Percentiles rank a stretch among this genome's conserved stretches.
phyloP scores from a whole-genome alignment of 306 rosid genomes.

The Urtica urens region DNA sequence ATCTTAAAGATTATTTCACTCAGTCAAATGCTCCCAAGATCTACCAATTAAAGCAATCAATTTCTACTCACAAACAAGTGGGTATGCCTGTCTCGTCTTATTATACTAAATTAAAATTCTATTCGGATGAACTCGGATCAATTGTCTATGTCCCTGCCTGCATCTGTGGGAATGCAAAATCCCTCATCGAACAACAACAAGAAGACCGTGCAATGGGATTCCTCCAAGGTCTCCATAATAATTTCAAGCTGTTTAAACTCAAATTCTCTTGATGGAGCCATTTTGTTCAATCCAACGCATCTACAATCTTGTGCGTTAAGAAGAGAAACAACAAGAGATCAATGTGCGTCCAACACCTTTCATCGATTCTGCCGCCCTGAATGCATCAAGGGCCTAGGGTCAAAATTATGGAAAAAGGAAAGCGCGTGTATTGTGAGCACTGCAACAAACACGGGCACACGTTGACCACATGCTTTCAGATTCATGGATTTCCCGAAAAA shows the following conservation, averaged over 20 bases:
- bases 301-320: background rate
- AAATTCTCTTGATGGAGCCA: background rate
- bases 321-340: background rate
- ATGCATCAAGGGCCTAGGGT: too few relatives aligned
- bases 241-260: background rate
- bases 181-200: background rate
- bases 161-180: background rate
- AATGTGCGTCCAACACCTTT: constrained; percentile 12
- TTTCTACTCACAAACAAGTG: background rate
- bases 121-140: background rate
- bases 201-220: background rate
- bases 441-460: too few relatives aligned
- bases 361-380: background rate
- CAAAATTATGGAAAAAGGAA: too few relatives aligned
- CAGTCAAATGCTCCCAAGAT: background rate
- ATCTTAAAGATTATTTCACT: background rate
- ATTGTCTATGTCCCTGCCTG: background rate
- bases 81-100: background rate
- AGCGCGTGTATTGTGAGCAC: too few relatives aligned
- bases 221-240: background rate
- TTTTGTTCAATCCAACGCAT: background rate
- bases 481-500: too few relatives aligned
- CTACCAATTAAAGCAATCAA: background rate
- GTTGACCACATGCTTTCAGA: too few relatives aligned
- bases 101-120: background rate